Evolutionary conservation across 2,329 filamentous ascomycete genomes (phyloP).

Genomic region (Graphilbum ipis-grandicollis): DNA sequence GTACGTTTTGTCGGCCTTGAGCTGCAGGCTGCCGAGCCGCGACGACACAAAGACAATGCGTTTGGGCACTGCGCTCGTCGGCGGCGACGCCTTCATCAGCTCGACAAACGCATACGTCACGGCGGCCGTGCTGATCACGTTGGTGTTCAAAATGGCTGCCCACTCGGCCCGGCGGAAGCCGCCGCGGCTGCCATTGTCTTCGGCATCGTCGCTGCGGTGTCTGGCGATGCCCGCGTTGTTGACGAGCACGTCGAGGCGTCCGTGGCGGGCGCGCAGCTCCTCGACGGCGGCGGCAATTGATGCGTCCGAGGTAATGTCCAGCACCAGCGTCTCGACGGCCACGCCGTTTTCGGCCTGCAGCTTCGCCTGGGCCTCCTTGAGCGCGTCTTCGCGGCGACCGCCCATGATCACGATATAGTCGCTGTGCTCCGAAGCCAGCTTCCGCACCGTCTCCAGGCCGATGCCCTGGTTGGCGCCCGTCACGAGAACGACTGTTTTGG

Average conservation of each 20-base stretch:
- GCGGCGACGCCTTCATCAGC: conserved; percentile 14
- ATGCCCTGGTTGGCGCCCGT: conserved; percentile 25
- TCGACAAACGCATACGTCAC: conserved; percentile 16
- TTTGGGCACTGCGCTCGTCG: conserved; percentile 1
- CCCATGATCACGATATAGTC: conserved; percentile 22
- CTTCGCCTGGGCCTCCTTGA: conserved; percentile 16
- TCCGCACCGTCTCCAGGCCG: conserved; percentile 22
- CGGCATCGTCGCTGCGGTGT: not conserved
- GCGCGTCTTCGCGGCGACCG: conserved; percentile 18
- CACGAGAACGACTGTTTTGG: conserved; percentile 14
- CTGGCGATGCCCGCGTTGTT: not conserved
- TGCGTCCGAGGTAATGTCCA: conserved; percentile 21
- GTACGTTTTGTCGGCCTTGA: conserved; percentile 7
- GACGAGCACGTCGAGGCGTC: conserved; percentile 14
- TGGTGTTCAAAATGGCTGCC: conserved; percentile 5
- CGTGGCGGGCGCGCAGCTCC: conserved; percentile 12
- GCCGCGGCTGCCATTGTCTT: not conserved
- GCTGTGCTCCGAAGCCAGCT: conserved; percentile 17
- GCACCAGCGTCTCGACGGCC: conserved; percentile 18
- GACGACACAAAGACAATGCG: conserved; percentile 13
- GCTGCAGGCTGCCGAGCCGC: conserved; percentile 9
- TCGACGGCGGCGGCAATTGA: not conserved
- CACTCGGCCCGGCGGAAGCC: not conserved
- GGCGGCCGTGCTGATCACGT: conserved; percentile 13
- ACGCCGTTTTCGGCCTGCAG: conserved; percentile 12